Base-by-base conservation (phyloP, 805 yeast genomes). In the Pichia paraexigua region DNA sequence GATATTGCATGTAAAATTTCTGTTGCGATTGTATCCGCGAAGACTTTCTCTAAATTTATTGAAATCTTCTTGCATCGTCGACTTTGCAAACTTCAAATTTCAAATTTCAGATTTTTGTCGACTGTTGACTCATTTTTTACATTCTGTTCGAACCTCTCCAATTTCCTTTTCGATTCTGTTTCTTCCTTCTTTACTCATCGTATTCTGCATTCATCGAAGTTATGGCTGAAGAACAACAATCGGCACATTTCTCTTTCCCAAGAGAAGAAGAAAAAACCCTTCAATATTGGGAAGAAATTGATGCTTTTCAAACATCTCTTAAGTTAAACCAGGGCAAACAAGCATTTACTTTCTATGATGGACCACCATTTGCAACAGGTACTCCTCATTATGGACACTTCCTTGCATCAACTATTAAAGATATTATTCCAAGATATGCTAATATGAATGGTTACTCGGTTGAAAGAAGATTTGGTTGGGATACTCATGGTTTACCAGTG, bases 321-420 rank as follows among this genome's bases (percentile, higher is more conserved):
- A 83, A 91, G 66, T 75, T 90, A 60, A 87, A 95, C 44, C 78
- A 92, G 66, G 98, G 80, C 51, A 80, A 82, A 59, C 94, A 95
- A 37, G 85, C 83, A 53, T 94, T 91, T 69, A 81, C 97, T 40
- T 94, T 94, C 69, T 94, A 87, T 65, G 99, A 94, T 72, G 99
- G 99, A 28, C 99, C 99, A 10, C 99, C 99, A 60, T 94, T 94
- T 71, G 99, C 99, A 52, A 94, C 99, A 2, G 99, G 99, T 64
- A 88, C 97, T 39, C 99, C 99, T 43, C 99, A 94, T 69, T 95
- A 94, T 68, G 99, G 99, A 57, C 99, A 94, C 66, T 85, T 94
- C 64, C 74, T 94, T 69, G 95, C 98, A 2, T 94, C 98, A 41
- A 94, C 99, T 52, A 88, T 91, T 63, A 94, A 92, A 71, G 99